A percentile compares a stretch with the other conserved stretches of the same genome.
Conservation (phyloP, 1,284 basidiomycete genomes). For the Trichosporon inkin region DNA sequence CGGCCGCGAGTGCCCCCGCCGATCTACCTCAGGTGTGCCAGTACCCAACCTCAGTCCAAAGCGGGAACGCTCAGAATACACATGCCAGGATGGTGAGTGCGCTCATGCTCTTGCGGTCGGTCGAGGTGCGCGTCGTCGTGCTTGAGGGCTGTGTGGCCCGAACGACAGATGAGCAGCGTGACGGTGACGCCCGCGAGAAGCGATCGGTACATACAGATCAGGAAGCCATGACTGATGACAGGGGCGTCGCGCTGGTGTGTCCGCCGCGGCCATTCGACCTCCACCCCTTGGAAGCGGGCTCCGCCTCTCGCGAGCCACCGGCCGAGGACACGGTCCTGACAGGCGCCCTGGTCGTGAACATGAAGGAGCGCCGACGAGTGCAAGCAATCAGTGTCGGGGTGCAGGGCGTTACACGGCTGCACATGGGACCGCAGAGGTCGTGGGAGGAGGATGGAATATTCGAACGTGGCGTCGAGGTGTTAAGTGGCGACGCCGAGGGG, state of each 20-base stretch:
- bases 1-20: slow-evolving; percentile 41
- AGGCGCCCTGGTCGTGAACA: slow-evolving; percentile 44
- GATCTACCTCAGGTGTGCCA: slow-evolving; percentile 37
- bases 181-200: not conserved
- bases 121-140: not conserved
- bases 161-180: not conserved
- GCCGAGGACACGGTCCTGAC: slow-evolving; percentile 44
- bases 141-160: not conserved
- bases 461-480: slow-evolving; percentile 42
- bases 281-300: slow-evolving; percentile 34
- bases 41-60: slow-evolving; percentile 28
- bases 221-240: slow-evolving; percentile 16
- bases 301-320: slow-evolving; percentile 32
- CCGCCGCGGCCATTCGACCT: slow-evolving; percentile 35
- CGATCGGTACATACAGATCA: no score
- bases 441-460: slow-evolving; percentile 49
- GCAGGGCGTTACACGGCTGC: slow-evolving; percentile 36
- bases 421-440: slow-evolving; percentile 33
- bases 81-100: slow-evolving; percentile 42
- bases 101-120: not conserved
- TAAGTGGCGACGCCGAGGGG: slow-evolving; percentile 34
- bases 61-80: slow-evolving; percentile 38
- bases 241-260: slow-evolving; percentile 40
- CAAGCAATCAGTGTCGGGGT: slow-evolving; percentile 45
- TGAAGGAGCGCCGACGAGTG: slow-evolving; percentile 43